A percentile compares a stretch with the other conserved stretches of the same genome.
phyloP scores from a whole-genome alignment of 2,329 filamentous ascomycete species.

The Penicillium corylophilum region DNA sequence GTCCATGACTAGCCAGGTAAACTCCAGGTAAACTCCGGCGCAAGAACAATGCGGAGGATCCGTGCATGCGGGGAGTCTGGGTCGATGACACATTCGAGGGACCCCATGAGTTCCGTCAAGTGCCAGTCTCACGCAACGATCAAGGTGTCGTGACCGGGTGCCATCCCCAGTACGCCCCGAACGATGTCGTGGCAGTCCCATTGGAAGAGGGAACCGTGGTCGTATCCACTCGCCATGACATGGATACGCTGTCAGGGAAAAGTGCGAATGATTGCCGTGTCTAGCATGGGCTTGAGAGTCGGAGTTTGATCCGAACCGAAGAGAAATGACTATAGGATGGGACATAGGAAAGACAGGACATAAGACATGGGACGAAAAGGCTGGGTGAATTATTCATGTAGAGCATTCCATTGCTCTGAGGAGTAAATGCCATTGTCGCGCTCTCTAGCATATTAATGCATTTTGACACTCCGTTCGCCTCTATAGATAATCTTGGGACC shows the following conservation, averaged over 20 bases:
- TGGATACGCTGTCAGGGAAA: background rate
- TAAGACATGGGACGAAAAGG: background rate
- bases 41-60: conserved; percentile 3
- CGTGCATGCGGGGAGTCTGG: background rate
- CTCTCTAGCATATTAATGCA: background rate
- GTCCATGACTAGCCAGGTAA: conserved; percentile 8
- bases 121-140: conserved; percentile 1
- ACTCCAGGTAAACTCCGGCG: conserved; percentile 10
- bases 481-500: no score
- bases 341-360: background rate
- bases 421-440: background rate
- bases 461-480: background rate
- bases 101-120: conserved; percentile 1
- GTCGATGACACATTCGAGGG: conserved; percentile 9
- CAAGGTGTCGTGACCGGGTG: background rate
- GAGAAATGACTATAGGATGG: background rate
- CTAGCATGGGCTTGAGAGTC: background rate
- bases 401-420: background rate
- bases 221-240: background rate
- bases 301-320: background rate
- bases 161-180: background rate
- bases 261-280: background rate
- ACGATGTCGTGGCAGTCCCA: conserved; percentile 1
- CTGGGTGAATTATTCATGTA: background rate
- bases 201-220: background rate